Conservation (phyloP, 768 basidiomycete genomes). For the Tricholoma flavovirens region DNA sequence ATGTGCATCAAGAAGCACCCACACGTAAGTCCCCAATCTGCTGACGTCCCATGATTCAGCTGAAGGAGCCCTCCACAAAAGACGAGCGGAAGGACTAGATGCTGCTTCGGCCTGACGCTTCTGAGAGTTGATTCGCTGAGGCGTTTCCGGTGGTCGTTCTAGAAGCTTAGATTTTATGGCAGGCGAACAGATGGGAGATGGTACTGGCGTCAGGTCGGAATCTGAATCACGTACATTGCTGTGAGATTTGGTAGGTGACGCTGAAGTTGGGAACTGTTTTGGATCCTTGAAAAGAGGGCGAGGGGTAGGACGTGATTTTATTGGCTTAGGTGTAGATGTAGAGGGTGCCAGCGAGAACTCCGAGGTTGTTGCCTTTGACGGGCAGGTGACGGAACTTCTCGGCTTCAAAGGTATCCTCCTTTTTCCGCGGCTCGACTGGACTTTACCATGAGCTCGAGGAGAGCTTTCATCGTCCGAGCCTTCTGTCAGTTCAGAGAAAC, state of each 20-base stretch:
- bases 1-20: slow-evolving; percentile 45
- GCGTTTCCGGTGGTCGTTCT: slow-evolving; percentile 4
- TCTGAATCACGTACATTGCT: slow-evolving; percentile 1
- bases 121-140: neutral
- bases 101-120: neutral
- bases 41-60: slow-evolving; percentile 17
- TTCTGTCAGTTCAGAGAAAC: neutral
- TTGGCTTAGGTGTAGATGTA: neutral
- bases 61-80: slow-evolving; percentile 1
- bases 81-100: neutral
- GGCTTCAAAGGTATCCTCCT: neutral
- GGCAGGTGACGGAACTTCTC: slow-evolving; percentile 8
- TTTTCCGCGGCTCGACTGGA: neutral
- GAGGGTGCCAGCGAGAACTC: slow-evolving; percentile 1
- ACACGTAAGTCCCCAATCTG: slow-evolving; percentile 37
- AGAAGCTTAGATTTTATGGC: neutral
- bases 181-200: slow-evolving; percentile 10
- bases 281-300: slow-evolving; percentile 4
- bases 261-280: neutral
- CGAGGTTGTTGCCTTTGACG: slow-evolving; percentile 1
- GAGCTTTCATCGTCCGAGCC: neutral
- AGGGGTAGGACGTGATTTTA: slow-evolving; percentile 3
- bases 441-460: neutral
- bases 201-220: slow-evolving; percentile 14
- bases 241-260: neutral